Conservation (phyloP, 139 green algal genomes). For the Tetratostichococcus sp. region DNA sequence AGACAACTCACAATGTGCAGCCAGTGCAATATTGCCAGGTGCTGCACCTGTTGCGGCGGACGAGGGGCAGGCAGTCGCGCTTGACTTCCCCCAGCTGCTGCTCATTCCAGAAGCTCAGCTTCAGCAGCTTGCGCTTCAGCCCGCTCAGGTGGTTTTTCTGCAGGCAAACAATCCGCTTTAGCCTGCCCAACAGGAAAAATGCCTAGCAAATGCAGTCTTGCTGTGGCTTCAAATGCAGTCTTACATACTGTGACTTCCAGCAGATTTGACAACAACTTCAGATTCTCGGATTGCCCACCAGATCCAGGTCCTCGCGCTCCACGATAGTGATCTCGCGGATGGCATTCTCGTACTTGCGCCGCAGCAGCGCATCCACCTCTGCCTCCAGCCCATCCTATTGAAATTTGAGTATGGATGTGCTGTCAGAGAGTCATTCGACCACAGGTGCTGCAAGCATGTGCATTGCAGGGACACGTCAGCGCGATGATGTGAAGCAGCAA, state of each 20-base stretch:
- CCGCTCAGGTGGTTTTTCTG: slow-evolving; percentile 96
- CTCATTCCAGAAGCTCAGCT: slow-evolving; percentile 79
- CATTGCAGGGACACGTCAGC: too few species aligned
- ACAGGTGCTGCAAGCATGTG: too few species aligned
- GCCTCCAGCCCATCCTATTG: slow-evolving; percentile 55
- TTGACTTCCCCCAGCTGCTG: slow-evolving; percentile 85
- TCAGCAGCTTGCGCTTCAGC: slow-evolving; percentile 77
- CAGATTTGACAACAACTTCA: too few species aligned
- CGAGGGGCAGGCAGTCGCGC: slow-evolving; percentile 67
- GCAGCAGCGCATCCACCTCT: slow-evolving; percentile 84
- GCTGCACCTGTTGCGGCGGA: slow-evolving; percentile 55
- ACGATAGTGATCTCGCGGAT: slow-evolving; percentile 74
- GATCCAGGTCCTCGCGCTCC: slow-evolving; percentile 86
- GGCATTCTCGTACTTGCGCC: slow-evolving; percentile 62
- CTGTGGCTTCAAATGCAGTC: too few species aligned
- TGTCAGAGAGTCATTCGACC: too few species aligned
- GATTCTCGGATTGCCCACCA: slow-evolving; percentile 47
- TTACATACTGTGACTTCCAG: too few species aligned
- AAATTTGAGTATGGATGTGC: background rate
- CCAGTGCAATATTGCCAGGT: too few species aligned
- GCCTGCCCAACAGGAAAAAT: too few species aligned
- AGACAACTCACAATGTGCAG: too few species aligned
- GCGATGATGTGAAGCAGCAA: too few species aligned
- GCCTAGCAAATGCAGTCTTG: too few species aligned
- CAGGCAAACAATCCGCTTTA: slow-evolving; percentile 4